These are phyloP conservation scores for Phaeosphaeria sp. DNA, from an alignment of 2,329 filamentous ascomycete species.

Conservation along the genomic window DNA sequence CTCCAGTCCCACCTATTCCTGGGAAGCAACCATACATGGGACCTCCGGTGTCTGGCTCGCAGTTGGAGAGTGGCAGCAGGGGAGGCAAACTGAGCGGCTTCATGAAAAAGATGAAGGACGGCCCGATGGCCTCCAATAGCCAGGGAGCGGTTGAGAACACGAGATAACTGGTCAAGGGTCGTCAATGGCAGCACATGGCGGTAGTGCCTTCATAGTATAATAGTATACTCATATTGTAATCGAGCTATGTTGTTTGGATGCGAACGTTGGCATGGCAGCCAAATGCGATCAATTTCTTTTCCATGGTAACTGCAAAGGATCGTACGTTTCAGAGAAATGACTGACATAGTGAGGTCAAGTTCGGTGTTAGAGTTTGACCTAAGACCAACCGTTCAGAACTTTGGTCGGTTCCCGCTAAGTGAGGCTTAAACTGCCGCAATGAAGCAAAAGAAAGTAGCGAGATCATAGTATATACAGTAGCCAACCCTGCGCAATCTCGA, in stretches of 20 bases:
- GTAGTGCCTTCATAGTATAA: neutral
- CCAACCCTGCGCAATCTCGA: neutral
- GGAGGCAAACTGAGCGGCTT: conserved; percentile 38
- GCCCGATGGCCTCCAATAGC: conserved; percentile 21
- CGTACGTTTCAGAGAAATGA: too few species aligned
- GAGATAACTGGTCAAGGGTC: neutral
- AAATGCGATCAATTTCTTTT: neutral
- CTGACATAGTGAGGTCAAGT: neutral
- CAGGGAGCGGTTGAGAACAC: conserved; percentile 10
- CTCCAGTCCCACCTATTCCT: conserved; percentile 18
- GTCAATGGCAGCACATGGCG: neutral
- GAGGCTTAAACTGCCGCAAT: neutral
- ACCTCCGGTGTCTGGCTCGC: conserved; percentile 30
- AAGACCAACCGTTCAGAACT: neutral
- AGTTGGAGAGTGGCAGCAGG: conserved; percentile 28
- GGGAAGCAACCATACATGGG: conserved; percentile 22
- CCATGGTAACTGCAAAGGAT: neutral
- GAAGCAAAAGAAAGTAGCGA: neutral
- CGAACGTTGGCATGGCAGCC: neutral
- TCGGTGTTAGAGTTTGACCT: neutral
- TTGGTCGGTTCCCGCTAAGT: neutral
- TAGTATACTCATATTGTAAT: neutral
- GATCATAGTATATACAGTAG: neutral
- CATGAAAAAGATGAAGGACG: conserved; percentile 44
- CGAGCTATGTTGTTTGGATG: neutral